Evolutionary conservation across 441 rosid species (phyloP), one percentile per base, ranked within the genome.

Genomic region (Adansonia gregorii): DNA sequence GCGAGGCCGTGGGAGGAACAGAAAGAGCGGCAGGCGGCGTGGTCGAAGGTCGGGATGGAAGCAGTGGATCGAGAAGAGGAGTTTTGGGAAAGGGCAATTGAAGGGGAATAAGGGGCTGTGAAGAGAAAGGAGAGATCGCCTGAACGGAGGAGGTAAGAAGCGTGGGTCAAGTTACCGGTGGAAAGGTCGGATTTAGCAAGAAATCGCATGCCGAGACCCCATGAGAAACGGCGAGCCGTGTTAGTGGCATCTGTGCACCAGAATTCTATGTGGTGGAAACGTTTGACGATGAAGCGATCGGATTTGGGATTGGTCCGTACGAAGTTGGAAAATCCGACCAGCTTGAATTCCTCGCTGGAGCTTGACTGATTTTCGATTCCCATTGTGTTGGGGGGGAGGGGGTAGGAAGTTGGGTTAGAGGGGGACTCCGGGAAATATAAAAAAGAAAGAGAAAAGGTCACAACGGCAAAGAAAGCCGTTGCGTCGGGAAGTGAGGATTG

Each of bases 171-270:
- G 82, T 94, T 92, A 0, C 98, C 97, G 31, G 97, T 92, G 82
- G 98, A 94, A 59, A 94, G 94, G 74, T 94, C 98, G 7, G 98
- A 94, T 80, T 92, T 94, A 17, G 92, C 93, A 68, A 87, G 66
- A 76, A 92, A 52, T 7, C 84, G 87, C 98, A 92, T 92, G 51
- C 97, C 98, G 41, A 94, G 91, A 0, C 93, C 98, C 95, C 94
- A 94, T 0, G 97, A 88, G 88, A 94, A 94, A 55, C 97, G 96
- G 52, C 91, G 90, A 4, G 93, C 81, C 58, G 86, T 60, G 80
- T 92, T 92, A 78, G 93, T 89, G 71, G 98, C 94, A 58, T 94
- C 97, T 58, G 82, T 65, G 84, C 93, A 92, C 97, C 98, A 94
- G 88, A 91, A 94, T 81, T 92, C 98, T 45, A 94, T 68, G 78